A percentile compares a stretch with the other conserved stretches of the same genome.
These are phyloP conservation scores for Xylariaceae sp. DNA, from an alignment of 2,329 filamentous ascomycete genomes.

Conservation along the genomic window DNA sequence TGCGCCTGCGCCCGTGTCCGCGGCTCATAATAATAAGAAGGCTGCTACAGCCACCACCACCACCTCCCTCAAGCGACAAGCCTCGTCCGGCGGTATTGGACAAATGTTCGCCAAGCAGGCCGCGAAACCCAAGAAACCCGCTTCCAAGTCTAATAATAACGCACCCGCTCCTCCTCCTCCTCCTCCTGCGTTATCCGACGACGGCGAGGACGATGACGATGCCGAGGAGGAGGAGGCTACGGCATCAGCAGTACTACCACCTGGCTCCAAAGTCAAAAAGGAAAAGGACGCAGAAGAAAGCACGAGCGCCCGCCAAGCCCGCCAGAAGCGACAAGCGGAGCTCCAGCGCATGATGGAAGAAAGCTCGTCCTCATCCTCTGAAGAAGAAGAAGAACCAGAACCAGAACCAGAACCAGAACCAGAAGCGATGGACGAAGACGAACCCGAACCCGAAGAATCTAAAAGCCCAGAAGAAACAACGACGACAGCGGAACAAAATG, in stretches of 20 bases:
- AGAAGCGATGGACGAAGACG: constrained; percentile 26
- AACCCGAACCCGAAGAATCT: constrained; percentile 12
- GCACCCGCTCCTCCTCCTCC: constrained; percentile 13
- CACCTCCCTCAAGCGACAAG: constrained; percentile 45
- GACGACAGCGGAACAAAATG: constrained; percentile 22
- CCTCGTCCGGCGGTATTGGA: constrained; percentile 30
- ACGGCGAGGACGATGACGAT: constrained; percentile 29
- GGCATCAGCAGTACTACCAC: no score
- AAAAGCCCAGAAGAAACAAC: constrained; percentile 8
- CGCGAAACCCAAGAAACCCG: constrained; percentile 29
- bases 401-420: constrained; percentile 21
- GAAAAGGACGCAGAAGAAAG: no score
- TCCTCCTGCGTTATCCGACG: constrained; percentile 27
- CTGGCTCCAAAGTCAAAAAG: no score
- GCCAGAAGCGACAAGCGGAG: constrained; percentile 27
- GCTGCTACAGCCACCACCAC: constrained; percentile 11
- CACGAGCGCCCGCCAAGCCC: constrained; percentile 24
- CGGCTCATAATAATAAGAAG: constrained; percentile 36
- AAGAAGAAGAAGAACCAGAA: constrained; percentile 23
- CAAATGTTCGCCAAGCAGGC: constrained; percentile 33
- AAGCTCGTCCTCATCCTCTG: no score
- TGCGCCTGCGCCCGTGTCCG: constrained; percentile 31
- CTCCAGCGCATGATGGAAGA: constrained; percentile 33
- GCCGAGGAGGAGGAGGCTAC: constrained; percentile 22
- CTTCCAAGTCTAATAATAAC: constrained; percentile 9